Evolutionary conservation across 208 protist genomes (phyloP).

Genomic region (Wallacemonas sp.): DNA sequence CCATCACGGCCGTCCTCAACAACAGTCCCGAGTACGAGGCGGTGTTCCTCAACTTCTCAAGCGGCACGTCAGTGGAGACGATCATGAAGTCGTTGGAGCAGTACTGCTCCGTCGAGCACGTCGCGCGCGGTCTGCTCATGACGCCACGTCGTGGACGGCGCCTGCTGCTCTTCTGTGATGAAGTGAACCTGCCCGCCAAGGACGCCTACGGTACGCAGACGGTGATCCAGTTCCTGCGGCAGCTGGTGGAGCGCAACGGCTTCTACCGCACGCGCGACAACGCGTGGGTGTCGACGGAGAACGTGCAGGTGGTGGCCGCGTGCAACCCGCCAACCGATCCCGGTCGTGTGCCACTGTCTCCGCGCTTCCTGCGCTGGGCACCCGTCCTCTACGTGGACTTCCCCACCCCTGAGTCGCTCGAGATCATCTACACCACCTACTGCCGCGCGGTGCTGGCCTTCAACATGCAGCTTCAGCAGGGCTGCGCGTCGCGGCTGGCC

Average conservation of each 20-base stretch:
- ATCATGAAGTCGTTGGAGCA: slow-evolving; percentile 98
- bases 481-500: slow-evolving; percentile 69
- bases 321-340: slow-evolving; percentile 99
- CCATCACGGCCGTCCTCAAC: slow-evolving; percentile 93
- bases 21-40: slow-evolving; percentile 93
- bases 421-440: slow-evolving; percentile 98
- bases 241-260: slow-evolving; percentile 97
- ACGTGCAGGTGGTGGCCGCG: slow-evolving; percentile 96
- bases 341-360: slow-evolving; percentile 95
- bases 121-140: slow-evolving; percentile 90
- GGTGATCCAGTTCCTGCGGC: slow-evolving; percentile 97
- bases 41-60: slow-evolving; percentile 99
- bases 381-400: slow-evolving; percentile 99
- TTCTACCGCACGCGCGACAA: slow-evolving; percentile 94
- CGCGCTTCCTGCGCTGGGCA: slow-evolving; percentile 97
- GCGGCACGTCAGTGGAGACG: slow-evolving; percentile 94
- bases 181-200: slow-evolving; percentile 97
- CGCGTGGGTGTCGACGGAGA: slow-evolving; percentile 94
- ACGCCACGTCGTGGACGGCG: slow-evolving; percentile 87
- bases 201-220: slow-evolving; percentile 99
- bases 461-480: slow-evolving; percentile 48
- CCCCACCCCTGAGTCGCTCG: slow-evolving; percentile 95
- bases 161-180: slow-evolving; percentile 99
- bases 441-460: slow-evolving; percentile 94
- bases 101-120: slow-evolving; percentile 95